Conservation (phyloP, 2,329 filamentous ascomycete genomes). For the Verticillium albo-atrum region DNA sequence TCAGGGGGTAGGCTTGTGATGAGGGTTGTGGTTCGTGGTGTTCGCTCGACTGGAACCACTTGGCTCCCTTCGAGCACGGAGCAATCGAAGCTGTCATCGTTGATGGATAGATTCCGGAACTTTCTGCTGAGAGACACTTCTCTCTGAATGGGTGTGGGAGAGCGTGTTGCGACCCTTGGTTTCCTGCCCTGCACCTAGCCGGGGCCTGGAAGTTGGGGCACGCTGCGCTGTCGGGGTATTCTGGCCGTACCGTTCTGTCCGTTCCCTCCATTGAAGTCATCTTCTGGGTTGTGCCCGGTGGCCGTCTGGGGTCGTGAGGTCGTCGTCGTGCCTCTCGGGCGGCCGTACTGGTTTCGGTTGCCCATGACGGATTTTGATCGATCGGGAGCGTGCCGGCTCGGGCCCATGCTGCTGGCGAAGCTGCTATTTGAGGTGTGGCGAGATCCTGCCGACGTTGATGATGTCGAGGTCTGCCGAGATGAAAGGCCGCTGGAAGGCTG, state of each 20-base stretch:
- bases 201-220: constrained; percentile 3
- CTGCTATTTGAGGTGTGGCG: constrained; percentile 22
- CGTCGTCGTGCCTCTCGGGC: constrained; percentile 30
- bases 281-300: constrained; percentile 34
- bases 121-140: constrained; percentile 37
- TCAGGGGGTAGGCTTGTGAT: neutral
- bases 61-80: constrained; percentile 30
- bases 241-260: constrained; percentile 29
- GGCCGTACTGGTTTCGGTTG: constrained; percentile 40
- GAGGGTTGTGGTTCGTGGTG: neutral
- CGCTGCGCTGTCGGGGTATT: constrained; percentile 6
- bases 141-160: constrained; percentile 22
- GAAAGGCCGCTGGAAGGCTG: constrained; percentile 22
- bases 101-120: constrained; percentile 34
- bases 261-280: constrained; percentile 29
- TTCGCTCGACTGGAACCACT: constrained; percentile 30
- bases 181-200: neutral
- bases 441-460: constrained; percentile 13
- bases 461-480: constrained; percentile 32
- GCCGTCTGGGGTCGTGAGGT: constrained; percentile 30
- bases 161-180: neutral
- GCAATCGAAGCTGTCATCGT: constrained; percentile 20
- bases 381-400: constrained; percentile 42
- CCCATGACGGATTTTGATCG: constrained; percentile 48
- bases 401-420: constrained; percentile 55